Evolutionary conservation across 768 basidiomycete species (phyloP), one percentile per base, ranked within the genome.

Genomic region (Suillus brevipes): DNA sequence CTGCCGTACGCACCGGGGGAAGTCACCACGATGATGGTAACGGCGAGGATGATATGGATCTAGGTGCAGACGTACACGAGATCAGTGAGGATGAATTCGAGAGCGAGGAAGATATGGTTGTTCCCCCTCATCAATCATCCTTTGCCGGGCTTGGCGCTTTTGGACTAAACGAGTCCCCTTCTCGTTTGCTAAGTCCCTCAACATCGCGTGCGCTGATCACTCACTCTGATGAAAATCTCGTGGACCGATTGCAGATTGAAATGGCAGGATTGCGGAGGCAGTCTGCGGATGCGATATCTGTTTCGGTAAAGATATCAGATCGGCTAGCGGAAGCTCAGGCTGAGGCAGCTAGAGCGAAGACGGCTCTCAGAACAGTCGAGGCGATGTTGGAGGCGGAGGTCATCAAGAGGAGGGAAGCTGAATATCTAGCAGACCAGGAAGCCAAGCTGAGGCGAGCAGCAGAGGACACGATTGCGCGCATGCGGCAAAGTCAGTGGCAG

Each of bases 161-260:
- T 55, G 75, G 75, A 31, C 74, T 77, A 28, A 67, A 71, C 23
- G 71, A 74, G 64, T 68, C 68, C 55, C 71, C 75, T 49, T 79
- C 85, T 36, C 82, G 83, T 55, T 78, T 85, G 16, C 81, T 82
- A 52, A 77, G 77, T 13, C 73, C 78, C 28, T 65, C 83, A 56
- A 79, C 73, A 52, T 63, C 67, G 25, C 68, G 68, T 61, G 62
- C 65, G 34, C 38, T 60, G 58, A 72, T 66, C 75, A 78, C 65
- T 69, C 53, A 68, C 36, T 66, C 77, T 20, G 80, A 84, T 62
- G 77, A 80, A 14, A 79, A 79, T 58, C 74, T 82, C 5, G 76
- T 91, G 62, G 88, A 90, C 63, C 85, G 83, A 52, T 81, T 91
- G 78, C 84, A 87, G 70, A 82, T 83, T 69, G 90, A 93, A 76